Conservation (phyloP, 176 grass and related monocot genomes). For the Sorghum bicolor region Sorghum_bicolor_NCBIv3 NC_012870.2:70351001-70351500, state of each 20-base stretch:
- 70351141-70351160: slow-evolving; percentile 52
- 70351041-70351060: slow-evolving; percentile 34
- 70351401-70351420: neutral
- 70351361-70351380: slow-evolving; percentile 50
- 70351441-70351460: slow-evolving; percentile 81
- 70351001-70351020: slow-evolving; percentile 1
- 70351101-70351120: too few relatives aligned
- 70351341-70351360: slow-evolving; percentile 53
- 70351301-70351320: slow-evolving; percentile 47
- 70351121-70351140: slow-evolving; percentile 18
- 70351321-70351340: slow-evolving; percentile 68
- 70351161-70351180: slow-evolving; percentile 60
- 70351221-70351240: slow-evolving; percentile 78
- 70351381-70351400: slow-evolving; percentile 40
- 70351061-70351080: slow-evolving; percentile 34
- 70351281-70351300: slow-evolving; percentile 43
- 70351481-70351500: slow-evolving; percentile 41
- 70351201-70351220: slow-evolving; percentile 91
- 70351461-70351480: slow-evolving; percentile 71
- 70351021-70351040: slow-evolving; percentile 41
- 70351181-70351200: slow-evolving; percentile 88
- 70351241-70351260: slow-evolving; percentile 66
- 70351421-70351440: slow-evolving; percentile 44
- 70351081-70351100: neutral
- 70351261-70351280: slow-evolving; percentile 87